These are phyloP conservation scores for Acer negundo DNA, from an alignment of 345 rosid genomes.

Conservation along the genomic window DNA sequence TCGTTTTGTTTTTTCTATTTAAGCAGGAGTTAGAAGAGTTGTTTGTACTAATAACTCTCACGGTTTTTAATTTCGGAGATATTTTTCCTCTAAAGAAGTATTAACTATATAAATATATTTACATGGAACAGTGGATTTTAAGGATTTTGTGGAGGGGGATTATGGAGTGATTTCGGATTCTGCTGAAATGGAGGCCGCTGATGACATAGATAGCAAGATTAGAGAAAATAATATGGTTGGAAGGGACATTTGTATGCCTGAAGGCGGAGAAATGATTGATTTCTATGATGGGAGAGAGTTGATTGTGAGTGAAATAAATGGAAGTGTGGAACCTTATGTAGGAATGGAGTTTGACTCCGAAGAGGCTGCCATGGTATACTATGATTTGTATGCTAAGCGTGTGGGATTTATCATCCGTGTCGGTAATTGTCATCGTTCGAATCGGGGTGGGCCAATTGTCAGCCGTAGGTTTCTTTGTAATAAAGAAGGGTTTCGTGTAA, in stretches of 20 bases:
- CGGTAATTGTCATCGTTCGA: conserved; percentile 42
- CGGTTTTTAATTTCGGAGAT: neutral
- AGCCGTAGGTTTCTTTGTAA: conserved; percentile 48
- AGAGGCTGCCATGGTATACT: conserved; percentile 47
- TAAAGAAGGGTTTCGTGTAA: conserved; percentile 43
- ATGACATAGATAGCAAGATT: conserved; percentile 5
- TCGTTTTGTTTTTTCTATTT: too few relatives aligned
- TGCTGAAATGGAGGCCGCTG: neutral
- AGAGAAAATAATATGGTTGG: neutral
- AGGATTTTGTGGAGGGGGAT: conserved; percentile 3
- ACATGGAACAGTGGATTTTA: conserved; percentile 5
- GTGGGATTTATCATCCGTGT: conserved; percentile 39
- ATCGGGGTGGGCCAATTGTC: conserved; percentile 40
- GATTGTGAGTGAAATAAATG: conserved; percentile 13
- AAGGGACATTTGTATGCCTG: neutral
- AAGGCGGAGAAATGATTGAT: conserved; percentile 19
- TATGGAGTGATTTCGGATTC: conserved; percentile 11
- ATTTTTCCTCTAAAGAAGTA: neutral
- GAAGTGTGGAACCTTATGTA: conserved; percentile 26
- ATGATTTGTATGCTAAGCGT: conserved; percentile 42
- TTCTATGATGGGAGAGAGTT: conserved; percentile 13
- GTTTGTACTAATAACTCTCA: too few relatives aligned
- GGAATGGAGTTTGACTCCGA: conserved; percentile 51
- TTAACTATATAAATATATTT: neutral
- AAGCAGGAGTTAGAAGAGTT: too few relatives aligned